Evolutionary conservation across 2,329 filamentous ascomycete genomes (phyloP), one percentile per base, ranked within the genome.

Genomic region (Scorias spongiosa): DNA sequence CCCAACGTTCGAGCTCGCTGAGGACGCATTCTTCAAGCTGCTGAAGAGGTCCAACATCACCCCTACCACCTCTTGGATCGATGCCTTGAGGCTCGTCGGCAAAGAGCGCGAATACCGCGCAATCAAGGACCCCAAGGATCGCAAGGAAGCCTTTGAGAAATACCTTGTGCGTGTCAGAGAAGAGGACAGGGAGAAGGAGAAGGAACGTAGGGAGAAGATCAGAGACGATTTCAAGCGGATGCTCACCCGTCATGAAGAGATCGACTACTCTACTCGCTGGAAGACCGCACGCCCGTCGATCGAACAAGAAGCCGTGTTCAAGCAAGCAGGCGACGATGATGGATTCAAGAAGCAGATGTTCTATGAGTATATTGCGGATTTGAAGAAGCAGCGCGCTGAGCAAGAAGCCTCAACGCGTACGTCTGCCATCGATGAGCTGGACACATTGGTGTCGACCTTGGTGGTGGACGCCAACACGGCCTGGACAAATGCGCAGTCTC

Each of bases 201-300:
- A 93, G 65, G 89, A 96, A 66, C 81, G 91, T 60, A 74, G 93
- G 63, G 74, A 84, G 55, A 96, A 95, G 69, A 74, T 96, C 58
- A 84, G 87, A 57, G 75, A 84, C 63, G 91, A 96, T 70, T 98
- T 98, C 64, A 82, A 83, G 53, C 88, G 81, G 44, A 98, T 98
- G 91, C 75, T 98, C 52, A 86, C 82, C 65, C 88, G 87, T 52
- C 89, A 98, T 63, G 87, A 88, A 48, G 91, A 98, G 64, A 96
- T 98, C 64, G 91, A 88, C 63, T 79, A 95, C 62, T 95, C 93
- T 63, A 95, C 89, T 37, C 82, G 87, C 48, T 98, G 91, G 91
- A 93, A 87, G 73, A 95, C 86, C 12, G 91, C 89, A 43, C 80
- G 85, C 41, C 86, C 87, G 9, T 93, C 95, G 51, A 86, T 98